Base-by-base conservation (phyloP, 371 early-diverging fungal species). In the Mucor racemosus region DNA sequence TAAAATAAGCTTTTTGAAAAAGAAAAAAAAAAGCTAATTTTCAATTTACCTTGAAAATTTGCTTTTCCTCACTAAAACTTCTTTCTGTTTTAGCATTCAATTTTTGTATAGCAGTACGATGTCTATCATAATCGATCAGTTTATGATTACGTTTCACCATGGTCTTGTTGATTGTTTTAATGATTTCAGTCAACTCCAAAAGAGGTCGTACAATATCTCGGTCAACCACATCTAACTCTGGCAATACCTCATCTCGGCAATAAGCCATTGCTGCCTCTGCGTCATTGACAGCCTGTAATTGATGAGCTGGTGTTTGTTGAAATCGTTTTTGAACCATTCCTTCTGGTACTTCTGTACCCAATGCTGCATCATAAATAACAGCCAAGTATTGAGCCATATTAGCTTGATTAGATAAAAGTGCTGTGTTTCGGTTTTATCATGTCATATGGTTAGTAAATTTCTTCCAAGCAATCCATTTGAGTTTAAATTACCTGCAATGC, bases 81-180 rank as follows among this genome's bases (percentile, higher is more conserved):
- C 89, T 78, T 57, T 92, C 89, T 33, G 84, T 75, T 68, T 90
- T 92, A 17, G 77, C 87, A 35, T 80, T 78, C 21, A 94, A 69
- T 68, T 92, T 93, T 63, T 84, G 83, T 59, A 92, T 72, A n/a
- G 81, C 65, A 63, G 84, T 77, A 39, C 90, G 77, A 77, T 90
- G 89, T 55, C 95, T 86, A 68, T 95, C 95, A 74, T 88, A 94
- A 80, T 95, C 95, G 34, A 94, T 74, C 68, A 91, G 71, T 74
- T 95, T 95, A 72, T 93, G 94, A 38, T 86, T 80, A 7, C 94
- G 86, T 74, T 95, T 95, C n/a, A 79, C 79, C 54, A 94, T 90
- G 4, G 91, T 81, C 66, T 88, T 91, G 58, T 84, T 83, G 31
- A 95, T 89, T 21, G 74, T 66, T 59, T 91, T 90, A 65, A 92